These are phyloP conservation scores for Corchorus olitorius DNA, from an alignment of 345 rosid genomes.

Conservation along the genomic window DNA sequence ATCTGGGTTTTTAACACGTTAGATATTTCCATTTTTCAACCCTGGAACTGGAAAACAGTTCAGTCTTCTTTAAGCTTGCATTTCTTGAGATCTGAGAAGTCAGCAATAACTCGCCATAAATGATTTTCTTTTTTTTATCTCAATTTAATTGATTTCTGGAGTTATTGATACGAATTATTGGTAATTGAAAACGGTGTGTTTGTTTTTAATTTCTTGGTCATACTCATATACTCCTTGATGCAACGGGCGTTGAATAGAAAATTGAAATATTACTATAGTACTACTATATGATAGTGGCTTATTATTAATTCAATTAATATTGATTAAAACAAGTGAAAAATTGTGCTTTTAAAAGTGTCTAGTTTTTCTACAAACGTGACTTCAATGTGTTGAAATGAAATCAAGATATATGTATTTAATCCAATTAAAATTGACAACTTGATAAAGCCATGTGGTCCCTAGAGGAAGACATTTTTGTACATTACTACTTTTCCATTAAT, in stretches of 20 bases:
- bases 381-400: not conserved
- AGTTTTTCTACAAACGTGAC: conserved; percentile 4
- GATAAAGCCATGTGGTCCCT: conserved; percentile 30
- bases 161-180: not conserved
- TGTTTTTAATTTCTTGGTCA: not conserved
- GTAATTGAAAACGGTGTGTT: conserved; percentile 13
- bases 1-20: not conserved
- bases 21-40: not conserved
- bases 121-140: not conserved
- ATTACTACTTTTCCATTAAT: not conserved
- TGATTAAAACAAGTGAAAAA: not conserved
- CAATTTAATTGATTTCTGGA: not conserved
- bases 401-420: not conserved
- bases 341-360: conserved; percentile 13
- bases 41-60: not conserved
- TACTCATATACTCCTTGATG: conserved; percentile 12
- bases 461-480: conserved; percentile 9
- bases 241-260: conserved; percentile 33
- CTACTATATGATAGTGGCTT: conserved; percentile 1
- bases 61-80: not conserved
- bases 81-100: not conserved
- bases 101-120: not conserved
- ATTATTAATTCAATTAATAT: not conserved
- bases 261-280: not conserved
- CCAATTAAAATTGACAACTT: conserved; percentile 14